Evolutionary conservation across 805 yeast species (phyloP), one percentile per base, ranked within the genome.

Genomic region (Zygoascus flipseniorum): DNA sequence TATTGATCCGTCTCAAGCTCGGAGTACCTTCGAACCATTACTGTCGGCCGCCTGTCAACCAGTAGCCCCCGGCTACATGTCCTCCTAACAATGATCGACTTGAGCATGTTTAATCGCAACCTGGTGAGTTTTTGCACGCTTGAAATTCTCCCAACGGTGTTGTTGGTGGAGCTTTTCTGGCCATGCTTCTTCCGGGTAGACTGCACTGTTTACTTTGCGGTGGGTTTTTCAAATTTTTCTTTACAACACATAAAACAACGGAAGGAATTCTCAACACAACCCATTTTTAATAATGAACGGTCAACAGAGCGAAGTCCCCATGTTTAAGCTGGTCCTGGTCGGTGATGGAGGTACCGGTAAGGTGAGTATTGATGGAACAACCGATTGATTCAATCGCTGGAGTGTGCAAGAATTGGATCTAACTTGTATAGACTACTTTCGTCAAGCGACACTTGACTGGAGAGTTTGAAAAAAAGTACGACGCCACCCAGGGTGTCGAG

Each of bases 261-360:
- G 13, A 44, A 23, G 14, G 20, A 44, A 44, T 10, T 18, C 44
- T n/a, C 14, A 44, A 44, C 31, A 44, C 14, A 20, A 23, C 4
- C 31, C 16, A 2, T 3, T 13, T 19, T 13, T 14, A 16, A 44
- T 19, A 14, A 48, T 39, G 44, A 49, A 39, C 46, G 47, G 46
- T 37, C 43, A 49, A 18, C 44, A 49, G n/a, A 20, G 68, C 63
- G 69, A 72, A 55, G 95, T 89, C 74, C 98, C 99, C 65, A 88
- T 96, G 63, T 93, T 93, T 77, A 93, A 93, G 80, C 83, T 93
- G 74, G 99, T 93, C 68, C 84, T 93, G 69, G 99, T 93, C 76
- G 99, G 99, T 73, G 99, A 93, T 72, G 99, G 99, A 81, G 99
- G 99, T 83, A 93, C 99, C 75, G 99, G 99, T 79, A 93, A 93